Percentiles rank a stretch among this genome's conserved stretches.
Evolutionary conservation across 176 grass and related monocot species (phyloP).

Genomic region (Puccinellia tenuiflora): DNA sequence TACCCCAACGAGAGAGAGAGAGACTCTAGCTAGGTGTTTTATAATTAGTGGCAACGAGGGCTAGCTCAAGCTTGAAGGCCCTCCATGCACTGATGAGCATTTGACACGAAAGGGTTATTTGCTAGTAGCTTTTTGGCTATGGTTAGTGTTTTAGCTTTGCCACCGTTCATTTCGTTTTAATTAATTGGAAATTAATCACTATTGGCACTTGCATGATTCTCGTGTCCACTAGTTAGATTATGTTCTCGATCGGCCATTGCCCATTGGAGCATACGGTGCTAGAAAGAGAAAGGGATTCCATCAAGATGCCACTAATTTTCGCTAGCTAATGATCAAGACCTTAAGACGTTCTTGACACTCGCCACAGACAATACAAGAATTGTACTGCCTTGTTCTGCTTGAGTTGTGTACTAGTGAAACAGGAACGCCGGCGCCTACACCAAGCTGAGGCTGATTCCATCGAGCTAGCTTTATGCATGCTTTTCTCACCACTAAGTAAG

Average conservation of each 20-base stretch:
- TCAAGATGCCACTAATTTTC: too few relatives aligned
- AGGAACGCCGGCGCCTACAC: too few relatives aligned
- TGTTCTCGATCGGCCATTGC: neutral
- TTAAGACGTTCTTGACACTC: too few relatives aligned
- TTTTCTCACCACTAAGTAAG: neutral
- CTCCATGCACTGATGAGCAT: neutral
- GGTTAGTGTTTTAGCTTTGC: constrained; percentile 27
- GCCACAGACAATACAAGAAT: too few relatives aligned
- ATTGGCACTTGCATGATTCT: neutral
- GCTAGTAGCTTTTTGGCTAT: neutral
- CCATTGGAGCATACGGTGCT: too few relatives aligned
- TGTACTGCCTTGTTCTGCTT: neutral
- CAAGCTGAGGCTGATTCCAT: too few relatives aligned
- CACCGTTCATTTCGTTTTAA: neutral
- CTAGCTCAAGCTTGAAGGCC: neutral
- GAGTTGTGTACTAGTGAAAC: too few relatives aligned
- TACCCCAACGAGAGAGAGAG: neutral
- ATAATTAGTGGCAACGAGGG: neutral
- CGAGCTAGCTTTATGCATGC: neutral
- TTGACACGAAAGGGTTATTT: neutral
- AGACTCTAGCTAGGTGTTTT: neutral
- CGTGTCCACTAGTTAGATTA: neutral
- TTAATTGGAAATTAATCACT: neutral
- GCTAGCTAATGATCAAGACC: too few relatives aligned
- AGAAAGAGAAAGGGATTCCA: too few relatives aligned